Percentiles rank a stretch among this genome's conserved stretches.
Evolutionary conservation across 768 basidiomycete genomes (phyloP).

Genomic region (Goffeauzyma gilvescens): DNA sequence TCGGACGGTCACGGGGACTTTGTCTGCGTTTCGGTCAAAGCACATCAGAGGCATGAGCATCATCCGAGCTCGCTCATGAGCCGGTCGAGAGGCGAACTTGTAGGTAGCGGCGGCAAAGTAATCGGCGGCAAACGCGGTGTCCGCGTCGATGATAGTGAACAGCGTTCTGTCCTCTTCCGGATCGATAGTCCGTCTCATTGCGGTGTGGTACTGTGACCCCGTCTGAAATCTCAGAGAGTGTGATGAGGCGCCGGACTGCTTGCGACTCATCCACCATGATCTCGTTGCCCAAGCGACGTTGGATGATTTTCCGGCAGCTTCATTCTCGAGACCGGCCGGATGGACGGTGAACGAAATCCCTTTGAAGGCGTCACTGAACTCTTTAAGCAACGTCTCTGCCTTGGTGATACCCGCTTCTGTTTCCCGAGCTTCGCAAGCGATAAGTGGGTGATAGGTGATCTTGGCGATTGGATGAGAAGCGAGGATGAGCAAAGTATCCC

Average conservation of each 20-base stretch:
- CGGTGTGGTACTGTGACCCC: slow-evolving; percentile 12
- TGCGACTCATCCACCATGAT: slow-evolving; percentile 8
- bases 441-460: slow-evolving; percentile 19
- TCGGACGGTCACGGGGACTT: slow-evolving; percentile 18
- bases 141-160: slow-evolving; percentile 20
- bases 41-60: slow-evolving; percentile 15
- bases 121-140: slow-evolving; percentile 21
- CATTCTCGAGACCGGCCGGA: slow-evolving; percentile 16
- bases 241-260: no score
- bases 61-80: slow-evolving; percentile 2
- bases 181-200: slow-evolving; percentile 12
- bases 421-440: slow-evolving; percentile 24
- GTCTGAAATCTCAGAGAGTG: slow-evolving; percentile 5
- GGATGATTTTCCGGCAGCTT: slow-evolving; percentile 22
- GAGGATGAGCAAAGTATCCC: slow-evolving; percentile 21
- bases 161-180: slow-evolving; percentile 10
- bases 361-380: slow-evolving; percentile 19
- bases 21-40: slow-evolving; percentile 20
- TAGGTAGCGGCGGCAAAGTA: slow-evolving; percentile 20
- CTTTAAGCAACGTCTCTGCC: slow-evolving; percentile 16
- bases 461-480: slow-evolving; percentile 21
- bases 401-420: slow-evolving; percentile 15
- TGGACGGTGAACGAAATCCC: slow-evolving; percentile 23
- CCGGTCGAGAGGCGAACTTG: slow-evolving; percentile 14
- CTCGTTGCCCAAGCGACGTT: slow-evolving; percentile 22